Evolutionary conservation across 2,329 filamentous ascomycete genomes (phyloP), one percentile per base, ranked within the genome.

Genomic region (Xylariaceae sp.): DNA sequence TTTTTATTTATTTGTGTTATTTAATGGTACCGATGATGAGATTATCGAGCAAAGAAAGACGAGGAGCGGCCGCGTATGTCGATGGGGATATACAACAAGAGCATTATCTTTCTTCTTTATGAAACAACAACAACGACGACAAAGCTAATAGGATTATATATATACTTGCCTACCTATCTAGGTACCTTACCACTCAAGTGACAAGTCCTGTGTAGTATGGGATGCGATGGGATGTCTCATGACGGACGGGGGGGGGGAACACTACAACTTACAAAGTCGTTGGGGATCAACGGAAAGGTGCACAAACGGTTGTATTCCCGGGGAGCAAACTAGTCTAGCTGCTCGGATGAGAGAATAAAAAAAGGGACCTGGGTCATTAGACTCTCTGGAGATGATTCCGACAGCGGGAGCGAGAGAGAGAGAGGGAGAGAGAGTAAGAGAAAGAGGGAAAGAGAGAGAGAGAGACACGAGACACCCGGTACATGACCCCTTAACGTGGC

Each of bases 211-310:
- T 19, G 19, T 19, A 19, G 19, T 19, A 19, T 19, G 19, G 19
- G 19, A 19, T 19, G 19, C 19, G 19, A 19, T 37, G 8, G 19
- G 31, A 53, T 54, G 55, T 59, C 61, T 60, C 50, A 59, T 51
- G 59, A 56, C 56, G 41, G 60, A 5, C 35, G 46, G 50, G 59
- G 48, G 19, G 19, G 19, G 60, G 19, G 19, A 19, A 19, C 55
- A 65, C 62, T 72, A 62, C 57, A 62, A 19, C 19, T 19, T 19
- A 19, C 19, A 19, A 19, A 57, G 54, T 62, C 51, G 63, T 66
- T 63, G 64, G 66, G 62, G 19, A 19, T 64, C 63, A 60, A 68
- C 71, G 72, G 72, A 65, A 70, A 67, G 66, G 64, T 69, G 70
- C 73, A 70, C 72, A 71, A 67, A 70, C 65, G 63, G 70, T 64